Evolutionary conservation across 2,329 filamentous ascomycete species (phyloP).

Genomic region (Cladobotryum mycophilum): DNA sequence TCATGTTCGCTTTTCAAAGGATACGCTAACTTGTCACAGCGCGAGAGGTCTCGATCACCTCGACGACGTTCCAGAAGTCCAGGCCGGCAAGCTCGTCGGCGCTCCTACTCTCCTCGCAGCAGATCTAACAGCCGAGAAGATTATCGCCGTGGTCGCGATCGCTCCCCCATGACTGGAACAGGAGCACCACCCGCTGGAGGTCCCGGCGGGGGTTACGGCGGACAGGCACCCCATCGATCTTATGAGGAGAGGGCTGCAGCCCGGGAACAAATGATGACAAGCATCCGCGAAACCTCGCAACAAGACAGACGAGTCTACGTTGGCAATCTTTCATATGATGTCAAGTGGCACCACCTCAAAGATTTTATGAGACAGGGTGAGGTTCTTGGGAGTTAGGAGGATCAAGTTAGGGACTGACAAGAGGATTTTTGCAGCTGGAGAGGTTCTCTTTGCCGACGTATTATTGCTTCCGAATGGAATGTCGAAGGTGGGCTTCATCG

Average conservation of each 20-base stretch:
- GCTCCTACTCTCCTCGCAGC: slow-evolving; percentile 73
- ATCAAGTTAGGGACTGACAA: slow-evolving; percentile 33
- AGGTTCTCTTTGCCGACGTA: slow-evolving; percentile 99
- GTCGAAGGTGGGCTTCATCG: slow-evolving; percentile 99
- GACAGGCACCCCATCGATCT: slow-evolving; percentile 57
- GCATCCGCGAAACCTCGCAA: slow-evolving; percentile 87
- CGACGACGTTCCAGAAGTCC: slow-evolving; percentile 82
- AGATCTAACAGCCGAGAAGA: slow-evolving; percentile 71
- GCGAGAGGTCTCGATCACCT: slow-evolving; percentile 76
- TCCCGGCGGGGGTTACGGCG: slow-evolving; percentile 60
- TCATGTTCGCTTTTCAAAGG: neutral
- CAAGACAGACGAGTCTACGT: slow-evolving; percentile 99
- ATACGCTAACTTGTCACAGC: slow-evolving; percentile 45
- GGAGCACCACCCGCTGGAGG: slow-evolving; percentile 63
- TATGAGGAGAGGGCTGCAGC: slow-evolving; percentile 78
- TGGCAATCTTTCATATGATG: slow-evolving; percentile 97
- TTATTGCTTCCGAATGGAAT: slow-evolving; percentile 99
- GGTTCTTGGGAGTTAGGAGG: slow-evolving; percentile 28
- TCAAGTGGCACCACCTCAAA: slow-evolving; percentile 99
- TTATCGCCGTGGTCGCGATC: slow-evolving; percentile 66
- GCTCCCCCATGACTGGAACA: slow-evolving; percentile 79
- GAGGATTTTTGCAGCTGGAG: slow-evolving; percentile 66
- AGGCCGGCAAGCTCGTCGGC: slow-evolving; percentile 59
- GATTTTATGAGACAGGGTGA: slow-evolving; percentile 99
- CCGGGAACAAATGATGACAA: slow-evolving; percentile 95